Evolutionary conservation across 345 rosid genomes (phyloP).

Genomic region (Salix arbutifolia): DNA sequence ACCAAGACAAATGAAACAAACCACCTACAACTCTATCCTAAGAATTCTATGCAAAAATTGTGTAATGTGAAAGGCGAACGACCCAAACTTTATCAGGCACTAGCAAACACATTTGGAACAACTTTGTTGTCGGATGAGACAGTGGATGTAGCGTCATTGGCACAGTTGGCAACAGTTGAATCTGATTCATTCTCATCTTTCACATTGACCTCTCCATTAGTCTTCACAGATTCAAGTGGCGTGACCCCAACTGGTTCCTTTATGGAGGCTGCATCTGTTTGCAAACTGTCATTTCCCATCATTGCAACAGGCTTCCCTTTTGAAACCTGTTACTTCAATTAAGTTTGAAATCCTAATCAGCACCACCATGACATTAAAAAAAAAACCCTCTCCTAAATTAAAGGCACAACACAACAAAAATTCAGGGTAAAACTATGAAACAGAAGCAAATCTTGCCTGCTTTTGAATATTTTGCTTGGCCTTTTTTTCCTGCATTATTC

Average conservation of each 20-base stretch:
- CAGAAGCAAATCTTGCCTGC: constrained; percentile 35
- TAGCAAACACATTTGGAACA: constrained; percentile 26
- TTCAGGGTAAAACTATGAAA: background rate
- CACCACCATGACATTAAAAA: background rate
- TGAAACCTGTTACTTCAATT: constrained; percentile 15
- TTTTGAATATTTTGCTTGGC: constrained; percentile 41
- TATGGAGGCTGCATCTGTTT: constrained; percentile 2
- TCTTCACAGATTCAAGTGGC: constrained; percentile 5
- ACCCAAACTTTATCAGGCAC: constrained; percentile 39
- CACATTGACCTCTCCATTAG: constrained; percentile 28
- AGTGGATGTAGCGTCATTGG: constrained; percentile 1
- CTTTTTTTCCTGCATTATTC: constrained; percentile 23
- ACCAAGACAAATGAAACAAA: constrained; percentile 5
- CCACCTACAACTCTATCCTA: background rate
- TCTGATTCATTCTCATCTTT: constrained; percentile 21
- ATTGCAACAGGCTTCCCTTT: constrained; percentile 16
- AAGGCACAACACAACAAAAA: background rate
- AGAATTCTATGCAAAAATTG: constrained; percentile 11
- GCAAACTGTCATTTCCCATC: constrained; percentile 10
- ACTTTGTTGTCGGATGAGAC: constrained; percentile 18
- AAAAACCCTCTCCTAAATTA: background rate
- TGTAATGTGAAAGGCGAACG: background rate
- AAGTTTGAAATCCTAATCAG: background rate
- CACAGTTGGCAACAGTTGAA: constrained; percentile 11
- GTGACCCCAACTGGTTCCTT: constrained; percentile 2